Percentiles rank a stretch among this genome's conserved stretches.
Evolutionary conservation across 768 basidiomycete genomes (phyloP).

Genomic region (Lactarius deliciosus): DNA sequence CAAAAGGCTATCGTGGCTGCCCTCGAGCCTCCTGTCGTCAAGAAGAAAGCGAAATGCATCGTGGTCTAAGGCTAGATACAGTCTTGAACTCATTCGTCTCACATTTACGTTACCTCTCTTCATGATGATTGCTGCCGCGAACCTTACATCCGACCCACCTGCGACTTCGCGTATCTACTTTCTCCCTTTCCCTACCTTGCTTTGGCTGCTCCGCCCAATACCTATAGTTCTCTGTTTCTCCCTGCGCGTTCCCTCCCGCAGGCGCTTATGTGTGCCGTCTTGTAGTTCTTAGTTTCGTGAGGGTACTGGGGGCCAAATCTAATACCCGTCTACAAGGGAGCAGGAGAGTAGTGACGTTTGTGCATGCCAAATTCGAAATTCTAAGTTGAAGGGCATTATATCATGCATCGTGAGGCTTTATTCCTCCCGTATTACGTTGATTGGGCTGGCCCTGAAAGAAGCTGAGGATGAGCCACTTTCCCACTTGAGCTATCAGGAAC

Average conservation of each 20-base stretch:
- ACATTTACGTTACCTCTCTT: constrained; percentile 27
- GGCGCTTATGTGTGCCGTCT: constrained; percentile 31
- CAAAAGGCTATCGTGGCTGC: constrained; percentile 95
- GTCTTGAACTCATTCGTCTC: constrained; percentile 30
- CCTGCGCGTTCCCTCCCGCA: constrained; percentile 12
- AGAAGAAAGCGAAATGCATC: constrained; percentile 75
- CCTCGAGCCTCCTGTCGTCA: constrained; percentile 93
- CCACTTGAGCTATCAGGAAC: not conserved
- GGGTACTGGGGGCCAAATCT: constrained; percentile 38
- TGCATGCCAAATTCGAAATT: constrained; percentile 7
- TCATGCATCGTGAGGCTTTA: not conserved
- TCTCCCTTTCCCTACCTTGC: constrained; percentile 26
- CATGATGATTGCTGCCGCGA: constrained; percentile 26
- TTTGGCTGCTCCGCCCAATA: constrained; percentile 30
- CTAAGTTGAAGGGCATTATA: not conserved
- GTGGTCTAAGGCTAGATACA: constrained; percentile 60
- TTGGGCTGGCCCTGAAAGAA: not conserved
- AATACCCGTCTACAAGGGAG: constrained; percentile 37
- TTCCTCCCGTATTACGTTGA: not conserved
- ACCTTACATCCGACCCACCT: constrained; percentile 24
- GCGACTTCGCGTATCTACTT: constrained; percentile 28
- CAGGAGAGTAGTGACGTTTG: constrained; percentile 16
- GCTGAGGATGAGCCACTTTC: not conserved
- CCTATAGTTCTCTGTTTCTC: constrained; percentile 30
- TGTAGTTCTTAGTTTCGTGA: constrained; percentile 38